Percentiles rank a stretch among this genome's conserved stretches.
Evolutionary conservation across 202 grass and related monocot genomes (phyloP).

Genomic region (Carex arenaria): DNA sequence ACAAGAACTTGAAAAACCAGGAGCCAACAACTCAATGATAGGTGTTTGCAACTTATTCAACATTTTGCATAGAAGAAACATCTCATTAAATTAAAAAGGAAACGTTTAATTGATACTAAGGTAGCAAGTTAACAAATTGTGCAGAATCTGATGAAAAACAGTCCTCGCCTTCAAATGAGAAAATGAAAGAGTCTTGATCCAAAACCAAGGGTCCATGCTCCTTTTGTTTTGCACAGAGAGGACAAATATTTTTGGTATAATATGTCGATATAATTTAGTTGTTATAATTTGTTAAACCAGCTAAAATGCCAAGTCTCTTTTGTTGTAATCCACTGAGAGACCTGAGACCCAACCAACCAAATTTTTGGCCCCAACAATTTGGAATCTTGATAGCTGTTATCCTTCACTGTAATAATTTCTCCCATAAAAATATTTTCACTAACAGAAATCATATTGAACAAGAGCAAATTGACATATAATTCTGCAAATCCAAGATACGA

Average conservation of each 20-base stretch:
- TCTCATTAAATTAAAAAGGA: background rate
- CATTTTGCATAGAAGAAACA: background rate
- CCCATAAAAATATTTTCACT: background rate
- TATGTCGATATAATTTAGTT: background rate
- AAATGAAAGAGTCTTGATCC: background rate
- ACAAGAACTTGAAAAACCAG: background rate
- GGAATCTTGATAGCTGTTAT: background rate
- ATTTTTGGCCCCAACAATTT: background rate
- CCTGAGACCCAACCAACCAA: background rate
- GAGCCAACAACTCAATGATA: slow-evolving; percentile 10
- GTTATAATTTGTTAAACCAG: background rate
- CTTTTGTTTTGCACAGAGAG: background rate
- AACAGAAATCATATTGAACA: background rate
- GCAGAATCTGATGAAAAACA: slow-evolving; percentile 14
- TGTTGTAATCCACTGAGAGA: background rate
- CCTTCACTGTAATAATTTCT: background rate
- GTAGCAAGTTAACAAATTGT: background rate
- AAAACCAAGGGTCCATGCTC: background rate
- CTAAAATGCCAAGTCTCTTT: background rate
- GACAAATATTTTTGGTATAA: background rate
- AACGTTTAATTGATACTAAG: background rate
- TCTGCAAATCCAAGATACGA: slow-evolving; percentile 29
- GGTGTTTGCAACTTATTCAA: background rate
- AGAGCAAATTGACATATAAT: slow-evolving; percentile 47
- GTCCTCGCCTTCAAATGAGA: background rate